Evolutionary conservation across 2,329 filamentous ascomycete genomes (phyloP).

Genomic region (Magnaporthales sp.): DNA sequence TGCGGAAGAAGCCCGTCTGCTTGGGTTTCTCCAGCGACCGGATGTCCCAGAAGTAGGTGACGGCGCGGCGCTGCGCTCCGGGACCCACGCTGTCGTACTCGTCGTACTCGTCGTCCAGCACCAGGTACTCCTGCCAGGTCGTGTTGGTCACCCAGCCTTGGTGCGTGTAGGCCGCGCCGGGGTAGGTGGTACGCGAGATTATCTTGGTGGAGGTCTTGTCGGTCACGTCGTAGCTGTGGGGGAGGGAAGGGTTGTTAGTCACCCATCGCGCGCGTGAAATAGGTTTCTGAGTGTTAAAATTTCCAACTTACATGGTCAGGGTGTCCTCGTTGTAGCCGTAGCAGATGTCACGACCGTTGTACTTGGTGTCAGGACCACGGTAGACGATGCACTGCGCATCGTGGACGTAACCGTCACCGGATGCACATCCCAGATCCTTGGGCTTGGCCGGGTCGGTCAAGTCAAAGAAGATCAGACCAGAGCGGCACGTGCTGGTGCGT

Average conservation of each 20-base stretch:
- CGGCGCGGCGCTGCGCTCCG: conserved; percentile 24
- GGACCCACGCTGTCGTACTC: conserved; percentile 28
- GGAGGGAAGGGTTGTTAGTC: neutral
- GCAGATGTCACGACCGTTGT: conserved; percentile 42
- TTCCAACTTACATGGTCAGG: conserved; percentile 27
- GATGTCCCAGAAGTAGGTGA: conserved; percentile 42
- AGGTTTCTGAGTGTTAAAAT: neutral
- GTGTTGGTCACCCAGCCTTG: conserved; percentile 43
- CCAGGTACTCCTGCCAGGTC: conserved; percentile 31
- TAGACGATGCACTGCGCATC: conserved; percentile 51
- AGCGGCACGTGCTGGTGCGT: conserved; percentile 16
- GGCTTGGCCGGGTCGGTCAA: conserved; percentile 44
- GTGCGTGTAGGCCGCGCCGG: conserved; percentile 46
- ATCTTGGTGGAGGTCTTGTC: conserved; percentile 35
- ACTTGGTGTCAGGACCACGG: conserved; percentile 38
- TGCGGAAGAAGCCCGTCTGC: conserved; percentile 31
- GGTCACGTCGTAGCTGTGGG: conserved; percentile 35
- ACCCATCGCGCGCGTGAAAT: neutral
- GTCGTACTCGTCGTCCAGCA: conserved; percentile 44
- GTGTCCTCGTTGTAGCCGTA: conserved; percentile 47
- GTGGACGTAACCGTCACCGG: conserved; percentile 50
- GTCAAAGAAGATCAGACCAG: conserved; percentile 47
- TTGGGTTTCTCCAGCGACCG: conserved; percentile 29
- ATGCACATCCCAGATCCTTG: conserved; percentile 42
- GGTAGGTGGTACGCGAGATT: conserved; percentile 44